Base-by-base conservation (phyloP, 1,284 basidiomycete genomes). In the Microbotryomycetes sp. region DNA sequence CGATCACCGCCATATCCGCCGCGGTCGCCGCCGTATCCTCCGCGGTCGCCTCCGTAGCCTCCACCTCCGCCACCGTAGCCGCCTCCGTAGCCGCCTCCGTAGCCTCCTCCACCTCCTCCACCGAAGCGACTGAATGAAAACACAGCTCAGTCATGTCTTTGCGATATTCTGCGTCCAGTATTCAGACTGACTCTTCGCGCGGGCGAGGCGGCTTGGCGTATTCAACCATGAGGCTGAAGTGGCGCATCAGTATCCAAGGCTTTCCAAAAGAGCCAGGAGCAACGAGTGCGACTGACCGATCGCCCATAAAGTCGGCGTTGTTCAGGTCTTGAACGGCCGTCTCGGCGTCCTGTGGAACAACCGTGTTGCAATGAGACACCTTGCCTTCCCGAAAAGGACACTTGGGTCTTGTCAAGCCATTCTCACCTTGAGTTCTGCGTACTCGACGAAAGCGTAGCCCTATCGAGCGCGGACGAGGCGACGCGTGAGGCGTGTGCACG, bases 361-460 rank as follows among this genome's bases (percentile, higher is more conserved):
- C 45, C 57, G 31, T 27, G 48, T 45, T 11, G 30, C 26, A 45
- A 13, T 21, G 16, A 29, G 26, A 15, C 16, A 52, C 13, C 4
- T 45, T 16, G 45, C 18, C 7, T 45, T n/a, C n/a, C 15, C 15
- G 13, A 13, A 13, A n/a, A 45, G 15, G 41, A 15, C 41, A 13
- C 15, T n/a, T n/a, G 41, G 13, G 41, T n/a, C 41, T 45, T 45
- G 41, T n/a, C 41, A 45, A n/a, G 15, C 16, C 26, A 28, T 18
- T 41, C 76, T 62, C 72, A 83, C 88, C 77, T 87, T 85, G 30
- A 84, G 77, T 71, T 79, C 87, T 75, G 92, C 91, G 72, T 92
- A 96, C 77, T 96, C 92, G 71, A 96, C 84, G 73, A 97, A 96
- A 54, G 91, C 92, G 72, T 94, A 96, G 47, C 89, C 88, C 27